Evolutionary conservation across 2,329 filamentous ascomycete species (phyloP).

Genomic region (Diaporthe ampelina): DNA sequence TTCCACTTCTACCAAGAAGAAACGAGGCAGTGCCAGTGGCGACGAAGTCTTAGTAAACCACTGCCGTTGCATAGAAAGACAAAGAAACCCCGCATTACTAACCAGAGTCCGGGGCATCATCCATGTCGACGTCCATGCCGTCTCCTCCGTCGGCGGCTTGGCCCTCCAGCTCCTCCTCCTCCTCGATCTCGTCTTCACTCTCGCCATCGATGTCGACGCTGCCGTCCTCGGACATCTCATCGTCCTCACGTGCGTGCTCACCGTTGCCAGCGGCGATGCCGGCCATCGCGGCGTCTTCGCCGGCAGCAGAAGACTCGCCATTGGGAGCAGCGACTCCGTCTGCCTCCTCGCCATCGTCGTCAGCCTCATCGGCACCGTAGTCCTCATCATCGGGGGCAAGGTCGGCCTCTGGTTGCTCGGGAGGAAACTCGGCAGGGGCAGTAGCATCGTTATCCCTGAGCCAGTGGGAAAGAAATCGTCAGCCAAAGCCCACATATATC

Average conservation of each 20-base stretch:
- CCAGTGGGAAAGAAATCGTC: slow-evolving; percentile 29
- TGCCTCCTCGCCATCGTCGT: slow-evolving; percentile 72
- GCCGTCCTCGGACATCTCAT: slow-evolving; percentile 55
- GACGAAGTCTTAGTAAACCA: background rate
- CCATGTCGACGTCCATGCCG: slow-evolving; percentile 55
- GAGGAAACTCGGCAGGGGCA: slow-evolving; percentile 94
- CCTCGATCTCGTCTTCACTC: slow-evolving; percentile 55
- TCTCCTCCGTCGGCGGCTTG: slow-evolving; percentile 47
- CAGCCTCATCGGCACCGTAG: slow-evolving; percentile 92
- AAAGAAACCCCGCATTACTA: slow-evolving; percentile 16
- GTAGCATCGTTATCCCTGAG: slow-evolving; percentile 96
- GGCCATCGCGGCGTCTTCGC: slow-evolving; percentile 51
- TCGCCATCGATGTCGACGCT: slow-evolving; percentile 57
- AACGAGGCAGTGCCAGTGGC: background rate
- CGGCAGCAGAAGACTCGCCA: slow-evolving; percentile 40
- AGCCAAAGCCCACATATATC: background rate
- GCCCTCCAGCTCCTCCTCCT: slow-evolving; percentile 50
- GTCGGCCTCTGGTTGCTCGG: slow-evolving; percentile 97
- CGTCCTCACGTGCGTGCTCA: slow-evolving; percentile 51
- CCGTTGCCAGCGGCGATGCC: slow-evolving; percentile 46
- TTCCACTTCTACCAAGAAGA: background rate
- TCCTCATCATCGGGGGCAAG: slow-evolving; percentile 85
- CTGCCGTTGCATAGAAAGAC: background rate
- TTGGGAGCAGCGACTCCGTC: slow-evolving; percentile 61
- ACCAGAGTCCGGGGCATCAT: slow-evolving; percentile 40